Percentiles rank a stretch among this genome's conserved stretches.
Conservation (phyloP, 345 rosid species). For the Sisymbrium altissimum region DNA sequence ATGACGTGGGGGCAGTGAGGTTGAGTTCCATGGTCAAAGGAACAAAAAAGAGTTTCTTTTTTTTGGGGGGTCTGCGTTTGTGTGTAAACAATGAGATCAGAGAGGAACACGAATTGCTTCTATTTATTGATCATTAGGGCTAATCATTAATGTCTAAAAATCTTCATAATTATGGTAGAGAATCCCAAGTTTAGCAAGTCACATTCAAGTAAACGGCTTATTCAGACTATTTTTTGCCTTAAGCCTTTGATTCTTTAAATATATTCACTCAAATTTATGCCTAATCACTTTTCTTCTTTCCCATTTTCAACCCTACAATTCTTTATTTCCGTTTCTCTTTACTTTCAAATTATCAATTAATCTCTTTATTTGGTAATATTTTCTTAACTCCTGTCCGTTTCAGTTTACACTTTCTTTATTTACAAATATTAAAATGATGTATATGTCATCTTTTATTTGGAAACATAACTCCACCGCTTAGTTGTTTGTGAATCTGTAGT, state of each 20-base stretch:
- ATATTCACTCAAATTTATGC: constrained; percentile 14
- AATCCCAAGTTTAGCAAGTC: constrained; percentile 28
- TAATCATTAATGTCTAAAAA: constrained; percentile 26
- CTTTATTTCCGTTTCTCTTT: constrained; percentile 7
- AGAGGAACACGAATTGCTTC: constrained; percentile 17
- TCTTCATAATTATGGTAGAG: constrained; percentile 29
- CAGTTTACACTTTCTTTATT: constrained; percentile 29
- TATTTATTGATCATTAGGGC: constrained; percentile 21
- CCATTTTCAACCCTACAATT: constrained; percentile 4
- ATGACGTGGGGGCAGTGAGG: constrained; percentile 13
- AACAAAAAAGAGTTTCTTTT: not conserved
- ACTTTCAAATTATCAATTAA: constrained; percentile 26
- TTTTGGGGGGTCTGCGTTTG: not conserved
- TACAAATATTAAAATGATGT: not conserved
- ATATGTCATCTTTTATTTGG: constrained; percentile 16
- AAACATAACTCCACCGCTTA: constrained; percentile 8
- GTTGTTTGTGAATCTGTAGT: constrained; percentile 15
- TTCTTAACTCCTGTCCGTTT: constrained; percentile 28
- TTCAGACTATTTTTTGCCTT: constrained; percentile 24
- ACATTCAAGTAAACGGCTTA: constrained; percentile 32
- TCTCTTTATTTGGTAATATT: constrained; percentile 28
- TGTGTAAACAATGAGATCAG: constrained; percentile 13
- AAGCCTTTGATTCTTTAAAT: constrained; percentile 26
- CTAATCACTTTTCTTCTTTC: constrained; percentile 23
- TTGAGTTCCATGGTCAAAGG: constrained; percentile 30